These are phyloP conservation scores for Postia placenta DNA, from an alignment of 768 basidiomycete genomes.

Conservation along the genomic window DNA sequence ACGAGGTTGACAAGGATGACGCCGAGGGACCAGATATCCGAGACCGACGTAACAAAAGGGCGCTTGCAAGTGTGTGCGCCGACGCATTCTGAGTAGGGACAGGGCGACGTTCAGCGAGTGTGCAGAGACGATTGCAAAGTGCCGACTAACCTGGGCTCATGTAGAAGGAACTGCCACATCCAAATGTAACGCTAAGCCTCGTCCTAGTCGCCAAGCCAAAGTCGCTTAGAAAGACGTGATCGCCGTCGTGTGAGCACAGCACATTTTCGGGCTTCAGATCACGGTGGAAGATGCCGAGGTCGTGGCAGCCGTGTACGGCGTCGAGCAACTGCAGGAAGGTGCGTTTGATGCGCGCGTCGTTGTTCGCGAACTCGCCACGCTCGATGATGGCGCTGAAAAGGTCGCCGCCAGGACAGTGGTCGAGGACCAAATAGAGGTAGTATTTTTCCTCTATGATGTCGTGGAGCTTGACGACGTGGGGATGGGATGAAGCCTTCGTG, in stretches of 20 bases:
- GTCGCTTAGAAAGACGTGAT: constrained; percentile 40
- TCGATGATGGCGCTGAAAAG: constrained; percentile 40
- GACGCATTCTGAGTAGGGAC: constrained; percentile 80
- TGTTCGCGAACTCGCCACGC: constrained; percentile 29
- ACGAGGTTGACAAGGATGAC: constrained; percentile 93
- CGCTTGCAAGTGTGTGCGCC: constrained; percentile 54
- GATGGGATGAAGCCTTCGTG: constrained; percentile 13
- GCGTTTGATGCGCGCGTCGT: constrained; percentile 37
- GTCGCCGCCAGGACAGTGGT: constrained; percentile 33
- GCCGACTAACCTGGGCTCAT: constrained; percentile 27
- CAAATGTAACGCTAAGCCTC: constrained; percentile 16
- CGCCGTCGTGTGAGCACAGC: constrained; percentile 35
- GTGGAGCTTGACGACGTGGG: constrained; percentile 20
- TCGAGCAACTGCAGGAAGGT: constrained; percentile 50
- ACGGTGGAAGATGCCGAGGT: constrained; percentile 44
- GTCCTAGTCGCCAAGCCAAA: constrained; percentile 38
- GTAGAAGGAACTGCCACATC: constrained; percentile 26
- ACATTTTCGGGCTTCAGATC: constrained; percentile 56
- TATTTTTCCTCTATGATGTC: constrained; percentile 19
- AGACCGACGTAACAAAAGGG: constrained; percentile 75
- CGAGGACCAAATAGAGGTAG: constrained; percentile 27
- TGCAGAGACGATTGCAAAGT: constrained; percentile 1
- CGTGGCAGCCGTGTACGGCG: constrained; percentile 45
- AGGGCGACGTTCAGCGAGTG: not conserved
- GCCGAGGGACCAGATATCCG: constrained; percentile 95